Percentiles rank a stretch among this genome's conserved stretches.
Conservation (phyloP, 192 early-diverging fungal species). For the Oehlia diaphana region DNA sequence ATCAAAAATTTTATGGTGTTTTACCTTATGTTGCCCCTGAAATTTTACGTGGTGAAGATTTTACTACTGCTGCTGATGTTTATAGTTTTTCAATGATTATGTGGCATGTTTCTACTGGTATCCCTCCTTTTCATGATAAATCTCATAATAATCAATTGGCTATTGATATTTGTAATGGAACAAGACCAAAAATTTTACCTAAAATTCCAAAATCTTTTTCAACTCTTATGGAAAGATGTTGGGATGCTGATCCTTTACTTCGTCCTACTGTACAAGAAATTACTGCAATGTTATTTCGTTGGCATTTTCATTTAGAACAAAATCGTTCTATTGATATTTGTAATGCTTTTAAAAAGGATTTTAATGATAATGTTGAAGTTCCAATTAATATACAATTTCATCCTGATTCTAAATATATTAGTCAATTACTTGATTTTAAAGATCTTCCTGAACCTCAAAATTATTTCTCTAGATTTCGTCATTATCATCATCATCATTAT, state of each 20-base stretch:
- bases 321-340: background rate
- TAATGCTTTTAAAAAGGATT: background rate
- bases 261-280: conserved; percentile 2
- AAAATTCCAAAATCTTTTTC: conserved; percentile 8
- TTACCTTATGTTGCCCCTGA: conserved; percentile 12
- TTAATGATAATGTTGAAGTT: too few species aligned
- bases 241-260: conserved; percentile 9
- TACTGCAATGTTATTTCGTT: conserved; percentile 14
- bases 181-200: background rate
- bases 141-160: background rate
- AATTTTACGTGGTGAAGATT: conserved; percentile 7
- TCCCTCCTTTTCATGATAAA: background rate
- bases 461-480: background rate
- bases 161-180: conserved; percentile 11
- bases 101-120: background rate
- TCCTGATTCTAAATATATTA: background rate
- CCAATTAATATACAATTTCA: background rate
- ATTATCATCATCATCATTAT: background rate
- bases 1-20: background rate
- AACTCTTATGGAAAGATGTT: conserved; percentile 20
- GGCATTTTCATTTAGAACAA: conserved; percentile 7
- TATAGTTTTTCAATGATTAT: conserved; percentile 17
- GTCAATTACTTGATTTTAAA: background rate
- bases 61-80: background rate
- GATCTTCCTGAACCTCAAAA: conserved; percentile 17